A percentile compares a stretch with the other conserved stretches of the same genome.
phyloP scores from a whole-genome alignment of 2,329 filamentous ascomycete genomes.

The Fusarium globosum region DNA sequence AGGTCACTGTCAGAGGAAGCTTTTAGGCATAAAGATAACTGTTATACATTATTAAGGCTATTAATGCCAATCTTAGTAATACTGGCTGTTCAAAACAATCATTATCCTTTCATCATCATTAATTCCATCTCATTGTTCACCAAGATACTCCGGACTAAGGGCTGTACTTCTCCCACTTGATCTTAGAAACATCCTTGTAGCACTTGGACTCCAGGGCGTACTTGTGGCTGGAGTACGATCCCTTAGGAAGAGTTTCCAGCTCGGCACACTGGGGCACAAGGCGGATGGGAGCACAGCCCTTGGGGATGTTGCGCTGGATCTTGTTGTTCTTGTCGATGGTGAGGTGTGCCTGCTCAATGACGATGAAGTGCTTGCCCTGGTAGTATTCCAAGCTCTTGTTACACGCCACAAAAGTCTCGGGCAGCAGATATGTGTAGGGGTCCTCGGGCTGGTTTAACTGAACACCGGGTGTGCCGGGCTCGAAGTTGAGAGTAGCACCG shows the following conservation, averaged over 20 bases:
- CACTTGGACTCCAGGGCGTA: constrained; percentile 53
- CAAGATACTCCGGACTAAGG: constrained; percentile 7
- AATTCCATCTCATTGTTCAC: constrained; percentile 14
- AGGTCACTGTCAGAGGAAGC: not conserved
- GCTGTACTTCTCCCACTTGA: constrained; percentile 44
- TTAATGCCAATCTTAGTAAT: constrained; percentile 21
- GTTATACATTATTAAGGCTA: constrained; percentile 34
- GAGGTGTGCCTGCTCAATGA: constrained; percentile 53
- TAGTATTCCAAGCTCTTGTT: constrained; percentile 57
- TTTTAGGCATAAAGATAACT: not conserved
- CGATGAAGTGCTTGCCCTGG: constrained; percentile 48
- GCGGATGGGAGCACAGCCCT: constrained; percentile 55
- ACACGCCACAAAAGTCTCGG: constrained; percentile 57
- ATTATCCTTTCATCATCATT: constrained; percentile 34
- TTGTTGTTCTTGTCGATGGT: constrained; percentile 36
- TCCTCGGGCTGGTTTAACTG: constrained; percentile 44
- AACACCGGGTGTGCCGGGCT: constrained; percentile 51
- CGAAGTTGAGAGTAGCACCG: constrained; percentile 47
- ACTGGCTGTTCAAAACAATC: constrained; percentile 28
- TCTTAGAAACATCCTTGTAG: constrained; percentile 52
- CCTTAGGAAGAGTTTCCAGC: constrained; percentile 51
- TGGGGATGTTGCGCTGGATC: constrained; percentile 41
- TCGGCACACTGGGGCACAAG: constrained; percentile 58
- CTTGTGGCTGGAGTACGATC: constrained; percentile 53
- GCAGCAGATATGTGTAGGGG: constrained; percentile 46